These are phyloP conservation scores for Cyclotella cryptica DNA, from an alignment of 108 stramenopile genomes.

Conservation along the genomic window DNA sequence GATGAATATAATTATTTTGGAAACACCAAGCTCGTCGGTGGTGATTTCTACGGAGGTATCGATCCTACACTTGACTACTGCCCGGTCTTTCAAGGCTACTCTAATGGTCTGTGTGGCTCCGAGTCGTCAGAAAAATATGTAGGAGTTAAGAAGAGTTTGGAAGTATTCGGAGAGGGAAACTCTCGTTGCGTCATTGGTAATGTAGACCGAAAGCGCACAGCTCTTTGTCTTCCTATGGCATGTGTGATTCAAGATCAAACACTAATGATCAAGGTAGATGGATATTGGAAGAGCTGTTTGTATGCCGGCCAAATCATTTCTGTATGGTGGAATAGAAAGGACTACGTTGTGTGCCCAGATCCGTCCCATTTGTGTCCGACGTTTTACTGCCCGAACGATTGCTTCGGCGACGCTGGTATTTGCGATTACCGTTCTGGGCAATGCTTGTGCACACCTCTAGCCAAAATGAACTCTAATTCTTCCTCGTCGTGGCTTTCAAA, in stretches of 20 bases:
- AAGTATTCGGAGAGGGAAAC: constrained; percentile 73
- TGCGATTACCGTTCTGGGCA: constrained; percentile 75
- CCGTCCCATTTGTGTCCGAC: constrained; percentile 78
- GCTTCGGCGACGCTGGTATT: constrained; percentile 69
- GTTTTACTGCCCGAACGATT: constrained; percentile 83
- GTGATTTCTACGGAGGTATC: constrained; percentile 60
- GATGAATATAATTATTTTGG: constrained; percentile 80
- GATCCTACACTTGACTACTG: constrained; percentile 85
- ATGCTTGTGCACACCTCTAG: constrained; percentile 68
- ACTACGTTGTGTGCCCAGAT: constrained; percentile 74
- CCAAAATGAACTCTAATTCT: constrained; percentile 8
- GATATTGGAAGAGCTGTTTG: constrained; percentile 69
- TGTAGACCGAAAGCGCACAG: constrained; percentile 48
- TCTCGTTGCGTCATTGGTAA: constrained; percentile 76
- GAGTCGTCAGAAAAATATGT: constrained; percentile 43
- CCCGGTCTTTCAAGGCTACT: constrained; percentile 76
- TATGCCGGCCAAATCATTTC: constrained; percentile 66
- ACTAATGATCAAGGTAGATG: constrained; percentile 71
- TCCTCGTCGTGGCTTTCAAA: constrained; percentile 33
- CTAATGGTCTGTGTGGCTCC: constrained; percentile 69
- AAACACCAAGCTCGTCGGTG: constrained; percentile 48
- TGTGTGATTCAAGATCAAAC: constrained; percentile 81
- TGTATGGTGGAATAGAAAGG: constrained; percentile 58
- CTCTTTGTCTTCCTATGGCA: constrained; percentile 81
- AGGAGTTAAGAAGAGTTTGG: constrained; percentile 55